phyloP scores from a whole-genome alignment of 371 early-diverging fungal species.

The Mucor sp. region DNA sequence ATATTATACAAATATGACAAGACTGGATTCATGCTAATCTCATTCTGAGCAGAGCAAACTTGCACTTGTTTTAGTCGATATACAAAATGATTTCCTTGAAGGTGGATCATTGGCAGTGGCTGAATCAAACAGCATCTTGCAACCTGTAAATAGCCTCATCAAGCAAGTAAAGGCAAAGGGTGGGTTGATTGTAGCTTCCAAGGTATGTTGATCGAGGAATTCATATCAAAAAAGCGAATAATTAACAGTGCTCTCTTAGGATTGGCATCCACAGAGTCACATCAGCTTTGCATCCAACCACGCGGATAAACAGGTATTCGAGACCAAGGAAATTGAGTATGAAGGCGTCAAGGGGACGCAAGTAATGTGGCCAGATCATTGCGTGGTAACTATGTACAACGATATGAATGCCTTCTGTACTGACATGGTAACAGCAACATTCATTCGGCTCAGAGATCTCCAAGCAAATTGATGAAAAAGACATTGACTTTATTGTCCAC shows the following conservation, averaged over 20 bases:
- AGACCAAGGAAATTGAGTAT: slow-evolving; percentile 29
- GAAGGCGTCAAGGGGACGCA: slow-evolving; percentile 26
- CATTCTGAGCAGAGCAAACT: slow-evolving; percentile 4
- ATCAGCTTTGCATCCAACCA: slow-evolving; percentile 47
- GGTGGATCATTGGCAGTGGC: slow-evolving; percentile 39
- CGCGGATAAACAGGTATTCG: slow-evolving; percentile 28
- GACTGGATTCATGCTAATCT: background rate
- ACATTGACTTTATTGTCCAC: slow-evolving; percentile 25
- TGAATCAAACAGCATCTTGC: slow-evolving; percentile 29
- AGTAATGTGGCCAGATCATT: slow-evolving; percentile 48
- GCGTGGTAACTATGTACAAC: slow-evolving; percentile 32
- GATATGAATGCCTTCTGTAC: background rate
- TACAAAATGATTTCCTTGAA: slow-evolving; percentile 52
- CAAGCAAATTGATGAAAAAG: background rate
- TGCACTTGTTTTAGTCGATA: slow-evolving; percentile 46
- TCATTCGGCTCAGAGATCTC: slow-evolving; percentile 30
- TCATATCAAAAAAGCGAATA: background rate
- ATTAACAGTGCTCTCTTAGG: slow-evolving; percentile 16
- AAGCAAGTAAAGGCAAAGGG: slow-evolving; percentile 18
- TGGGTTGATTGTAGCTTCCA: slow-evolving; percentile 36
- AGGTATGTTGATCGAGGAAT: slow-evolving; percentile 13
- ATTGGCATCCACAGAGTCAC: slow-evolving; percentile 50
- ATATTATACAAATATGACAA: background rate
- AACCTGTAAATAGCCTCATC: slow-evolving; percentile 32
- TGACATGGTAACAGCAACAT: slow-evolving; percentile 25